These are phyloP conservation scores for Stereum hirsutum DNA, from an alignment of 1,284 basidiomycete genomes.

Conservation along the genomic window DNA sequence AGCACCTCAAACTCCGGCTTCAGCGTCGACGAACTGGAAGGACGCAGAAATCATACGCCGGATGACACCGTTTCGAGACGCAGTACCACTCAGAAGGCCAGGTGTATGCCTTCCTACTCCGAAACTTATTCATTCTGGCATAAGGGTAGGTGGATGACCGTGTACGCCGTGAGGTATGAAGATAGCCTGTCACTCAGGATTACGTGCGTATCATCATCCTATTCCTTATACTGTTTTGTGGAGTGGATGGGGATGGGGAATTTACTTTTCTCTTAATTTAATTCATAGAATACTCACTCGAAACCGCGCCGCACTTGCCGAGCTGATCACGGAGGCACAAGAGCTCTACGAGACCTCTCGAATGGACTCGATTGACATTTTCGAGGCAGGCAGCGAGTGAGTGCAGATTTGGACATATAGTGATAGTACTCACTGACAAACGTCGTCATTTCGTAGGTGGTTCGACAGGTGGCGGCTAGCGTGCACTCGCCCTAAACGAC, in stretches of 20 bases:
- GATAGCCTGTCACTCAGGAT: conserved; percentile 17
- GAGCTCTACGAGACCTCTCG: conserved; percentile 38
- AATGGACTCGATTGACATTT: conserved; percentile 45
- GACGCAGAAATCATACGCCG: conserved; percentile 12
- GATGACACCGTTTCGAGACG: background rate
- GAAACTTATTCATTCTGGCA: conserved; percentile 23
- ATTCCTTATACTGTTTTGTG: background rate
- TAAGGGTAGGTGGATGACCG: conserved; percentile 19
- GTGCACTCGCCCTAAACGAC: conserved; percentile 51
- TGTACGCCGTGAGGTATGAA: conserved; percentile 16
- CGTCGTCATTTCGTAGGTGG: conserved; percentile 4
- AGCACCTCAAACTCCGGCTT: conserved; percentile 18
- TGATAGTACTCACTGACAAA: background rate
- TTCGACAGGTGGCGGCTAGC: conserved; percentile 42
- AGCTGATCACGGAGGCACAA: conserved; percentile 49
- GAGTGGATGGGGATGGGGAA: too few species aligned
- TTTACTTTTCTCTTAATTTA: conserved; percentile 4
- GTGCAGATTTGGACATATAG: too few species aligned
- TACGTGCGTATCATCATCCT: conserved; percentile 16
- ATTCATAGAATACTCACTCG: conserved; percentile 41
- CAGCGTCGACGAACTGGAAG: conserved; percentile 11
- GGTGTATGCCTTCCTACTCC: conserved; percentile 19
- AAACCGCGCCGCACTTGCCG: conserved; percentile 34
- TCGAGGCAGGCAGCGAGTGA: conserved; percentile 39
- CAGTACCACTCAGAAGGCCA: conserved; percentile 13